Evolutionary conservation across 805 yeast species (phyloP).

Genomic region (Suhomyces pyralidae): DNA sequence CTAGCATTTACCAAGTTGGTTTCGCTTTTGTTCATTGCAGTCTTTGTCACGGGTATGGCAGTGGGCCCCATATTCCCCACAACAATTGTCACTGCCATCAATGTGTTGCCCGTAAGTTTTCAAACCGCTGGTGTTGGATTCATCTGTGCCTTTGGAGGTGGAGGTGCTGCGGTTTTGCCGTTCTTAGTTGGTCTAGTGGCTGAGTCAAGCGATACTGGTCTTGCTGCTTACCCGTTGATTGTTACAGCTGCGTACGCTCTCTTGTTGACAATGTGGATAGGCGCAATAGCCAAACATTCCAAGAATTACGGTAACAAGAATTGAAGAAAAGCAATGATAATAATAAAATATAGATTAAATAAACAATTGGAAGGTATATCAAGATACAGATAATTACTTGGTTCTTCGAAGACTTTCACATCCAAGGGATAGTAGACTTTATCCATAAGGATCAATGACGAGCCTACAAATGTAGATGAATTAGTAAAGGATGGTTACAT

Average conservation of each 20-base stretch:
- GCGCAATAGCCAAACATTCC: not conserved
- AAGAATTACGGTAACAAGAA: not conserved
- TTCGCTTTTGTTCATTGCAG: constrained; percentile 29
- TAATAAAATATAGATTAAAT: not conserved
- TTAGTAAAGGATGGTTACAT: not conserved
- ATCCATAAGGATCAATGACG: not conserved
- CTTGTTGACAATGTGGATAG: constrained; percentile 25
- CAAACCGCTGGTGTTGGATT: constrained; percentile 71
- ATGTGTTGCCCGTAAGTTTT: constrained; percentile 55
- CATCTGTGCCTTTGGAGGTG: constrained; percentile 76
- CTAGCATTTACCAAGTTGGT: constrained; percentile 29
- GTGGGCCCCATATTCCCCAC: constrained; percentile 66
- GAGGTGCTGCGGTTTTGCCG: constrained; percentile 78
- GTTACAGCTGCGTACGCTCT: constrained; percentile 22
- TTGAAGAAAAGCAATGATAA: not conserved
- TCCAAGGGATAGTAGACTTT: not conserved
- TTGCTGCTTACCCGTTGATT: constrained; percentile 30
- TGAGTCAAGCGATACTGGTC: constrained; percentile 31
- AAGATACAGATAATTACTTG: not conserved
- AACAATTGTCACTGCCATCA: constrained; percentile 60
- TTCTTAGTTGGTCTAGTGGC: constrained; percentile 55
- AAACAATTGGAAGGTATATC: not conserved
- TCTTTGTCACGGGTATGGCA: constrained; percentile 44
- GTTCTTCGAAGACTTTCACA: not conserved
- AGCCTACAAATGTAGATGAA: not conserved